phyloP scores from a whole-genome alignment of 2,329 filamentous ascomycete species.

The Trichoderma sp. region DNA sequence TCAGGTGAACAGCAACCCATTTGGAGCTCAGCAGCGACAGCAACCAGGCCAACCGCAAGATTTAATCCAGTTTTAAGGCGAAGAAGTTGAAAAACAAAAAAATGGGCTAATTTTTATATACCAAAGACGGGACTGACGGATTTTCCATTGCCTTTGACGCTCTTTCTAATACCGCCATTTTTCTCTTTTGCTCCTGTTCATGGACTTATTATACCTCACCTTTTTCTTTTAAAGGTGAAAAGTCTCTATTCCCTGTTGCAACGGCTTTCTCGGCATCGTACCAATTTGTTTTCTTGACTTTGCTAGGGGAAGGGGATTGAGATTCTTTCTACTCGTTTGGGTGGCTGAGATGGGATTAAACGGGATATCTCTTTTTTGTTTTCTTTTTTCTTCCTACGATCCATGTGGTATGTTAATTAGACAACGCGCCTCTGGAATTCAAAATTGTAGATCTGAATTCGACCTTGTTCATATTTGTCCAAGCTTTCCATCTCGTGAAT shows the following conservation, averaged over 20 bases:
- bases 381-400: background rate
- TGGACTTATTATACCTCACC: slow-evolving; percentile 6
- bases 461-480: slow-evolving; percentile 20
- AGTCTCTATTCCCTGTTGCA: slow-evolving; percentile 1
- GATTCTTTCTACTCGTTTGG: slow-evolving; percentile 11
- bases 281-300: slow-evolving; percentile 7
- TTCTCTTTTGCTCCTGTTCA: background rate
- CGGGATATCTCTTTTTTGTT: background rate
- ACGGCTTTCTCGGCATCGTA: background rate
- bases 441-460: slow-evolving; percentile 38
- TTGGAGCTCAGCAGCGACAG: slow-evolving; percentile 52
- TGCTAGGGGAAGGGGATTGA: slow-evolving; percentile 4
- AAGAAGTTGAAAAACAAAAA: background rate
- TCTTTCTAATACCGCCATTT: slow-evolving; percentile 18
- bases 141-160: background rate
- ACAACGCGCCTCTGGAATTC: slow-evolving; percentile 36
- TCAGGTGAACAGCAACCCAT: slow-evolving; percentile 57
- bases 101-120: slow-evolving; percentile 1
- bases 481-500: slow-evolving; percentile 21
- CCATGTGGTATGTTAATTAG: slow-evolving; percentile 32
- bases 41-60: slow-evolving; percentile 55
- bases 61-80: slow-evolving; percentile 62
- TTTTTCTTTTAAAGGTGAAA: background rate
- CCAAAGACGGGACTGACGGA: background rate
- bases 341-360: slow-evolving; percentile 18